Evolutionary conservation across 2,329 filamentous ascomycete species (phyloP), one percentile per base, ranked within the genome.

Genomic region (Fusarium mangiferae): DNA sequence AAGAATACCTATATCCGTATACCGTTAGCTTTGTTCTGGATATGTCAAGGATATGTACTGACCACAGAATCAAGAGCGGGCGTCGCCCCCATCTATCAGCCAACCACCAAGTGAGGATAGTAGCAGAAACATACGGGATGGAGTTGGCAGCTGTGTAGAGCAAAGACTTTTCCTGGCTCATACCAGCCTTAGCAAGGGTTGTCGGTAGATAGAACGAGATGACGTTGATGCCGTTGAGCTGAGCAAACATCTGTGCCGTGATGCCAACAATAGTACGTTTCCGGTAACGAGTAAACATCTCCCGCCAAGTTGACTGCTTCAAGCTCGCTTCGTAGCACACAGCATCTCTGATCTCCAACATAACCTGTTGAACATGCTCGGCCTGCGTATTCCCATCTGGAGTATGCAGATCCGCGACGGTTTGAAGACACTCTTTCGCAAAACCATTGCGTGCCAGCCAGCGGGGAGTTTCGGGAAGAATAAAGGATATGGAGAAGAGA

Each of bases 241-340:
- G 36, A 39, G 51, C 36, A 39, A 54, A 54, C 36, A 54, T 54
- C 17, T 54, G 36, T 6, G 36, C 51, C 14, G 51, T 54, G 11
- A 54, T 54, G 14, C 51, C 51, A 38, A 54, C 36, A 39, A 54
- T 38, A 9, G 51, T 54, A 28, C 51, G 36, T 38, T 84, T 84
- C 44, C 82, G 81, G 61, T 84, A 84, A 9, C 79, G 78, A 12
- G 82, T 84, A 62, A 84, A 84, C 83, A 84, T 84, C 77, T 84
- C 82, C 4, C 24, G 7, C 38, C 38, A 56, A 18, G 52, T 56
- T n/a, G 38, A 56, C 39, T 44, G 17, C 17, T 42, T 24, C 20
- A 56, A 33, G 7, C 22, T 24, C 4, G 52, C 52, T 28, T 56
- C 38, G 28, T 56, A 56, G 28, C 52, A 28, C 22, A 56, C 38